Base-by-base conservation (phyloP, 129 eudicot genomes). In the Pulicaria dysenterica region DNA sequence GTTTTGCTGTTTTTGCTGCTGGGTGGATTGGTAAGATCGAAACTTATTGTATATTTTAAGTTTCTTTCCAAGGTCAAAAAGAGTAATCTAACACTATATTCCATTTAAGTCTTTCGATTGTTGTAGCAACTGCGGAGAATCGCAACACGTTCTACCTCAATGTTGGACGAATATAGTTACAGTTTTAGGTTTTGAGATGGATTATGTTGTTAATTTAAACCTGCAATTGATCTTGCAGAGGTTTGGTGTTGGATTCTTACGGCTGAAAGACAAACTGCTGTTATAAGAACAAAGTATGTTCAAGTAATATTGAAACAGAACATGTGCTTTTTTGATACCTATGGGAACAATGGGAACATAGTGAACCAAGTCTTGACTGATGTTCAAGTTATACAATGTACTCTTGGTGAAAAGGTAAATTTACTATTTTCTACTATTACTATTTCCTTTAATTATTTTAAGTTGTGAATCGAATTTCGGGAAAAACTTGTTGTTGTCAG, bases 241-340 rank as follows among this genome's bases (percentile, higher is more conserved):
- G 85, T 87, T 64, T 81, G 83, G 62, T 87, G 89, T 76, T 87
- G 92, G 92, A 84, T 70, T 58, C 83, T 84, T 64, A 79, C 87
- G 24, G 92, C 87, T 3, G 92, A 87, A 70, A 68, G 92, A 73
- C 92, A 87, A 78, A 78, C 89, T 45, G 85, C 92, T 40, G 79
- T 81, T 5, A 80, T 84, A 40, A 84, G 92, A 75, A 81, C 79
- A 2, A 84, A 81, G 44, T 87, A 87, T 34, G 89, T 87, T 41
- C 66, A 76, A 67, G 86, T 81, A 41, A 69, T 87, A 81, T 74
- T 87, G 16, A 84, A 74, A 62, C 92, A 87, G 45, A 87, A 87
- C 74, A 87, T 87, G 86, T 84, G 85, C 42, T 84, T 87, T 72
- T 87, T 76, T 14, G 89, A 87, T 83, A 73, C 83, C 1, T 81